Percentiles rank a stretch among this genome's conserved stretches.
These are phyloP conservation scores for Aspergillus sp. DNA, from an alignment of 2,329 filamentous ascomycete genomes.

Conservation along the genomic window DNA sequence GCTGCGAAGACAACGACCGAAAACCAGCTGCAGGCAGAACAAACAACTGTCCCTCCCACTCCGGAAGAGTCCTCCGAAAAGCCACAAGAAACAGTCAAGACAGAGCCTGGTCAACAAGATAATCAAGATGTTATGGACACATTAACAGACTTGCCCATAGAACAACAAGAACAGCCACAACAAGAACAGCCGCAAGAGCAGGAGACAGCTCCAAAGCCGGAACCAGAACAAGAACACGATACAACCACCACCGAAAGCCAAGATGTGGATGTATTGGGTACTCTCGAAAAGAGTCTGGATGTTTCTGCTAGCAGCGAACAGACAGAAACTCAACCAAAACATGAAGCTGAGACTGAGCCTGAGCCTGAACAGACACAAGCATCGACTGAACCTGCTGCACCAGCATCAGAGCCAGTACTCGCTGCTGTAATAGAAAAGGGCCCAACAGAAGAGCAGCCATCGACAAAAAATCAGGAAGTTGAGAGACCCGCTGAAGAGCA, in stretches of 20 bases:
- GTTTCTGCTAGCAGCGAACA: neutral
- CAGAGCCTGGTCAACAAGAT: constrained; percentile 4
- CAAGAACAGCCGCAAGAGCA: neutral
- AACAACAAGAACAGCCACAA: neutral
- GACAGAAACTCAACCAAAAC: neutral
- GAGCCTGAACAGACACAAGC: neutral
- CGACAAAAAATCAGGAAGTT: neutral
- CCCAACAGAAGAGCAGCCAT: neutral
- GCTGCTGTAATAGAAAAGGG: neutral
- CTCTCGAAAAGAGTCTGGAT: neutral
- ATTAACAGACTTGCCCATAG: neutral
- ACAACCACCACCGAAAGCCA: neutral
- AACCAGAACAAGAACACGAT: neutral
- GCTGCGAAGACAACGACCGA: neutral
- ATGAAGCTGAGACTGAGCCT: neutral
- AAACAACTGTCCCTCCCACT: neutral
- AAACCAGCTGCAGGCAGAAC: neutral
- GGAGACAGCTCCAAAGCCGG: neutral
- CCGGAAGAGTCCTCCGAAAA: constrained; percentile 7
- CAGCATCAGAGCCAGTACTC: constrained; percentile 5
- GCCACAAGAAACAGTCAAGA: constrained; percentile 5
- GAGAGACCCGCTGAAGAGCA: neutral
- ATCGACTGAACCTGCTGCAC: neutral
- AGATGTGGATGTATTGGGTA: neutral
- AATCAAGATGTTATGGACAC: constrained; percentile 6